A percentile compares a stretch with the other conserved stretches of the same genome.
Conservation (phyloP, 441 rosid genomes). For the Croton setiger region DNA sequence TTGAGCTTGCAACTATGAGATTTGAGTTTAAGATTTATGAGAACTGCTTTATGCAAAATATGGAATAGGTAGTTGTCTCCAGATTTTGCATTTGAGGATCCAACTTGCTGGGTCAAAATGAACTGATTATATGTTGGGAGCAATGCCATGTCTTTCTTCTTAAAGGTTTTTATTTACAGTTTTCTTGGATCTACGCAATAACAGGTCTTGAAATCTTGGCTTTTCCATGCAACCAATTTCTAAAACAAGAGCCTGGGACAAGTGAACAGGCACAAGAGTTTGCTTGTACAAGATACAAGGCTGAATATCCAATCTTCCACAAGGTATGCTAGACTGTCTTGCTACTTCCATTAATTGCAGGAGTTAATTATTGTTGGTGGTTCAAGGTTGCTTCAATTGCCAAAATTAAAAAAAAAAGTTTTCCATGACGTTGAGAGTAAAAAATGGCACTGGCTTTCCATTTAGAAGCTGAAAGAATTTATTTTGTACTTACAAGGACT, state of each 20-base stretch:
- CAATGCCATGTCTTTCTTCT: neutral
- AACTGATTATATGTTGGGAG: neutral
- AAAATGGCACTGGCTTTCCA: neutral
- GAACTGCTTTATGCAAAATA: neutral
- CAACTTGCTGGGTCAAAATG: neutral
- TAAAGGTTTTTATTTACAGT: neutral
- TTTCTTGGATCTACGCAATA: neutral
- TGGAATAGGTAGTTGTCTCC: neutral
- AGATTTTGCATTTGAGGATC: neutral
- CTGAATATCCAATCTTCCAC: slow-evolving; percentile 85
- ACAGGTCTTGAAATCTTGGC: slow-evolving; percentile 88
- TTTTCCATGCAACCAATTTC: slow-evolving; percentile 95
- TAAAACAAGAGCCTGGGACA: slow-evolving; percentile 78
- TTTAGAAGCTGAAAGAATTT: neutral
- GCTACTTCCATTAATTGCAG: neutral
- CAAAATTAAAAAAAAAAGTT: neutral
- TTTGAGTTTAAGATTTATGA: neutral
- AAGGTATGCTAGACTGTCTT: slow-evolving; percentile 39
- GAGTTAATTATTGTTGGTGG: neutral
- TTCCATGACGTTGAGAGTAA: neutral
- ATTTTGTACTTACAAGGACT: neutral
- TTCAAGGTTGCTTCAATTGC: neutral
- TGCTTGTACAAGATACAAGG: slow-evolving; percentile 78
- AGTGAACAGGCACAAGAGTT: slow-evolving; percentile 63
- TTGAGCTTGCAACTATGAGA: slow-evolving; percentile 2